Evolutionary conservation across 192 early-diverging fungal genomes (phyloP).

Genomic region (Phlyctochytrium arcticum): DNA sequence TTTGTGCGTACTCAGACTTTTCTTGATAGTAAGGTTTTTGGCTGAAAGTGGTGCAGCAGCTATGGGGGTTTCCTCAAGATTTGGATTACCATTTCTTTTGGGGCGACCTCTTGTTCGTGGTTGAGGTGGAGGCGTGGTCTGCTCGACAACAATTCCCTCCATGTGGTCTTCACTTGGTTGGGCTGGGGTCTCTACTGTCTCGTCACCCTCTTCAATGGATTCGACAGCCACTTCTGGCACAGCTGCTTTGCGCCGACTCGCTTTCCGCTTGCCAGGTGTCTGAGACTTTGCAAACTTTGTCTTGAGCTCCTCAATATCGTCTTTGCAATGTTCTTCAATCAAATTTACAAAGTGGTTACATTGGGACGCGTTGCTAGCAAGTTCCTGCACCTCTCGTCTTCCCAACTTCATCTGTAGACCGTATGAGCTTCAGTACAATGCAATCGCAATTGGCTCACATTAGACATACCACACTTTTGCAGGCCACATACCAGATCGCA

Average conservation of each 20-base stretch:
- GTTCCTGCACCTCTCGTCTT: not conserved
- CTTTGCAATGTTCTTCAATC: conserved; percentile 16
- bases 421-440: not conserved
- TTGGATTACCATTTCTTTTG: not conserved
- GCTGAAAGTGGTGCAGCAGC: too few species aligned
- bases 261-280: not conserved
- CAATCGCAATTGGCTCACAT: not conserved
- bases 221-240: not conserved
- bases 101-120: not conserved
- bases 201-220: too few species aligned
- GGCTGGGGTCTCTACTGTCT: not conserved
- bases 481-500: conserved; percentile 10
- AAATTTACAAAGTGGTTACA: conserved; percentile 4
- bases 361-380: not conserved
- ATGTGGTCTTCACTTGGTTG: not conserved
- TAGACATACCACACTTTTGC: conserved; percentile 1
- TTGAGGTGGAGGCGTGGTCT: not conserved
- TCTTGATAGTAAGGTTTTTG: too few species aligned
- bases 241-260: not conserved
- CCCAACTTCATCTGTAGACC: conserved; percentile 2
- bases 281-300: not conserved
- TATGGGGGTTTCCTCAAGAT: too few species aligned
- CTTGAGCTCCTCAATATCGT: conserved; percentile 9
- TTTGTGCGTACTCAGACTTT: too few species aligned
- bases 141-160: not conserved